Conservation (phyloP, 495 filamentous ascomycete species). For the Talaromyces trachyspermus region DNA sequence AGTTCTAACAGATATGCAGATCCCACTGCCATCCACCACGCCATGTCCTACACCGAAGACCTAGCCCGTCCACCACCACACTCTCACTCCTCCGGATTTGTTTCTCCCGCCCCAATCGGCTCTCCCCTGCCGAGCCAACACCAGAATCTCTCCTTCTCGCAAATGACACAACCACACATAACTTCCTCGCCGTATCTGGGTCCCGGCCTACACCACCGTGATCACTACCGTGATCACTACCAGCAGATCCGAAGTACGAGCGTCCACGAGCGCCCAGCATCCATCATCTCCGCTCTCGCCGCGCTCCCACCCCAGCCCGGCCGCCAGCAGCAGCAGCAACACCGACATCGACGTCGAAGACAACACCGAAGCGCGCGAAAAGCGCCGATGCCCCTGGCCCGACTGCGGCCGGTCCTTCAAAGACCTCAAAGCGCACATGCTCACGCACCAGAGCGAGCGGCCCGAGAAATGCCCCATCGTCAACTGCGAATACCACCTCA, state of each 20-base stretch:
- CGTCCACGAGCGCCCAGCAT: constrained; percentile 41
- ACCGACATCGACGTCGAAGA: constrained; percentile 53
- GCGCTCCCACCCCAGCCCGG: constrained; percentile 46
- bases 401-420: constrained; percentile 91
- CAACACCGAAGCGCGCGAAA: constrained; percentile 57
- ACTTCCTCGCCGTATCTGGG: constrained; percentile 29
- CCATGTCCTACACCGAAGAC: constrained; percentile 27
- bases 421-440: constrained; percentile 90
- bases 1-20: constrained; percentile 27
- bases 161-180: constrained; percentile 16
- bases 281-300: constrained; percentile 50
- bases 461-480: constrained; percentile 95
- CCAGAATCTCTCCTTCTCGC: constrained; percentile 21
- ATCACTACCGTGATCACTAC: background rate
- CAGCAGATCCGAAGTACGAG: background rate
- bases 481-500: constrained; percentile 89
- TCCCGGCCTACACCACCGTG: constrained; percentile 27
- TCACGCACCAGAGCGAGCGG: constrained; percentile 88
- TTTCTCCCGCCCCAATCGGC: constrained; percentile 27
- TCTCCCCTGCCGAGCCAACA: constrained; percentile 16
- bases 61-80: constrained; percentile 24
- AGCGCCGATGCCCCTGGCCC: constrained; percentile 71
- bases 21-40: constrained; percentile 50
- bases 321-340: constrained; percentile 42
- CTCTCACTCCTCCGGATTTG: constrained; percentile 19